Percentiles rank a stretch among this genome's conserved stretches.
These are phyloP conservation scores for Trypanosoma congolense DNA, from an alignment of 208 protist genomes.

Conservation along the genomic window DNA sequence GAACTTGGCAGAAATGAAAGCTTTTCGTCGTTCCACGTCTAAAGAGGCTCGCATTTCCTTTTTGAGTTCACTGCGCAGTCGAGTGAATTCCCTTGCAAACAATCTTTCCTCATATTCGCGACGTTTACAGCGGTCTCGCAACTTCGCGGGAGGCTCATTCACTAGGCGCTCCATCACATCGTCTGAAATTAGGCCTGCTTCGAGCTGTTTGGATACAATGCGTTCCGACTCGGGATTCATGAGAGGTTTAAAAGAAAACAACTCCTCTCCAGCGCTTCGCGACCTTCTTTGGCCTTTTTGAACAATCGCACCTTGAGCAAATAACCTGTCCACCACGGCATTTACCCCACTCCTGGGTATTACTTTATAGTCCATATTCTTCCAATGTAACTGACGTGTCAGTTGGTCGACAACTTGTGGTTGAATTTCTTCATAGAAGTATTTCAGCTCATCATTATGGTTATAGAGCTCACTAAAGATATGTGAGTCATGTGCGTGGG, in stretches of 20 bases:
- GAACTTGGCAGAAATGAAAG: conserved; percentile 59
- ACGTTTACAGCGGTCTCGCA: conserved; percentile 16
- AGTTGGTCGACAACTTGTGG: conserved; percentile 55
- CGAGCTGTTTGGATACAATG: conserved; percentile 50
- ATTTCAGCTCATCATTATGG: conserved; percentile 44
- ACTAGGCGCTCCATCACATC: conserved; percentile 19
- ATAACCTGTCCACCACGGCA: conserved; percentile 63
- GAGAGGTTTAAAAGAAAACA: conserved; percentile 27
- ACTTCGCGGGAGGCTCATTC: conserved; percentile 1
- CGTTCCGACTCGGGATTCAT: conserved; percentile 42
- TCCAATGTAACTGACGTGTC: conserved; percentile 31
- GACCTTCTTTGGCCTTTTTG: neutral
- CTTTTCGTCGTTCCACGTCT: conserved; percentile 33
- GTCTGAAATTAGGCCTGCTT: conserved; percentile 24
- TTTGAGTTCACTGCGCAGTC: conserved; percentile 14
- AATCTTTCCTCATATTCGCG: conserved; percentile 29
- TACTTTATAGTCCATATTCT: conserved; percentile 3
- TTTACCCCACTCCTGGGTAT: conserved; percentile 29
- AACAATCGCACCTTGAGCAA: conserved; percentile 31
- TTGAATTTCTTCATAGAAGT: conserved; percentile 46
- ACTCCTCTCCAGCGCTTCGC: neutral
- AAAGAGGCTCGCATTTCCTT: conserved; percentile 25
- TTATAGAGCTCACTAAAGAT: conserved; percentile 64
- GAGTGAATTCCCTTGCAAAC: conserved; percentile 18
- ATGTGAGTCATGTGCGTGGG: conserved; percentile 16